Base-by-base conservation (phyloP, 2,329 filamentous ascomycete species). In the Penicillium capsulatum region DNA sequence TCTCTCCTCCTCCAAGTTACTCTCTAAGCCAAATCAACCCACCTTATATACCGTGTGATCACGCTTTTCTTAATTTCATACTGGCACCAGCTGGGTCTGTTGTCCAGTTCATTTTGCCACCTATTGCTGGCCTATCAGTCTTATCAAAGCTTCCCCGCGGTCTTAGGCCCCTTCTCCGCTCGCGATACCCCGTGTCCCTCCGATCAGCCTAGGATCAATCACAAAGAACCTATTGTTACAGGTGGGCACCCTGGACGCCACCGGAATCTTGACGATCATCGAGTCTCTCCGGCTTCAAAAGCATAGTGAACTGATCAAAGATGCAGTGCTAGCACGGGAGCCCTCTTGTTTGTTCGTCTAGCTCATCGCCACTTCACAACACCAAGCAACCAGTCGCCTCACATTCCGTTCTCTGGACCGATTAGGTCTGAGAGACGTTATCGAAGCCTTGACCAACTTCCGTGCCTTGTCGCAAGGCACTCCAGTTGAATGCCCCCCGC, bases 401-500 rank as follows among this genome's bases (percentile, higher is more conserved):
- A 8, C 24, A 34, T 35, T 40, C 59, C 60, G 60, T 63, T 64
- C 59, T 63, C 58, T 55, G 60, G 50, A 59, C 59, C 53, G 31
- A 16, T 27, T 22, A 59, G 57, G 60, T 50, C 48, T 55, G 59
- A 55, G 61, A 51, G 55, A 60, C 59, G 60, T 46, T 32, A 27
- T 38, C 37, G 28, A 26, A 32, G 26, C 31, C 47, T 6, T 28
- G 16, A 24, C 36, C 22, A 17, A 17, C 29, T 32, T 22, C 30
- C 34, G 51, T 51, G 59, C 57, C 59, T 59, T 55, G 26, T n/a
- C n/a, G 37, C 45, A 58, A 60, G 60, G 60, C 52, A 50, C 50
- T 53, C 50, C 50, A 58, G 55, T 67, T 68, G 62, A 58, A 69
- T 69, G 66, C 64, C 60, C 59, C 63, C 64, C 54, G 63, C 57